Conservation (phyloP, 345 rosid species). For the Populus deltoides region DNA sequence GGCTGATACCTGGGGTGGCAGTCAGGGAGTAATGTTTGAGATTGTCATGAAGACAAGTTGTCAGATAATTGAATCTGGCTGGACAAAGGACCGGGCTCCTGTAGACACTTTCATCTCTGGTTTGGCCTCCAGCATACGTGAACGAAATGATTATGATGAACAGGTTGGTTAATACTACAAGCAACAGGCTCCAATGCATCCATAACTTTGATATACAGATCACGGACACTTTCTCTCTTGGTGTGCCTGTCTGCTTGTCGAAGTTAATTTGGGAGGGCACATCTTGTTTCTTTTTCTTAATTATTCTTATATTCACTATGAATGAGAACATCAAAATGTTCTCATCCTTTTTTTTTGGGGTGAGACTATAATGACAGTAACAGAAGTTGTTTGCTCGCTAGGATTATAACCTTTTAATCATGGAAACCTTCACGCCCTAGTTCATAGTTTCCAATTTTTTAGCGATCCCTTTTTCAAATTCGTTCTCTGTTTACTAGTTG, state of each 20-base stretch:
- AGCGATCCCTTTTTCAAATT: background rate
- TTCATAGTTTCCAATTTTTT: background rate
- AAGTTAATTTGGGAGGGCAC: background rate
- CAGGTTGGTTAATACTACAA: constrained; percentile 51
- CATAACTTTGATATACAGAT: background rate
- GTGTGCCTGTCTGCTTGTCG: background rate
- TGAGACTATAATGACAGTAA: background rate
- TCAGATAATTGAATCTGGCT: constrained; percentile 87
- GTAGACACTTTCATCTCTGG: constrained; percentile 94
- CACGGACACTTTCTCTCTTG: background rate
- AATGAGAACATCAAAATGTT: constrained; percentile 4
- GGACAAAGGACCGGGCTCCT: constrained; percentile 93
- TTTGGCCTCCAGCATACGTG: constrained; percentile 81
- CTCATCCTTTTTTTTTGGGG: background rate
- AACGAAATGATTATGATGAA: constrained; percentile 83
- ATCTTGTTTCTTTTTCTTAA: background rate
- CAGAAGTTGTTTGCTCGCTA: constrained; percentile 2
- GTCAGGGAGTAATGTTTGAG: constrained; percentile 81
- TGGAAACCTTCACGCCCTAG: background rate
- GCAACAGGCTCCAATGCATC: background rate
- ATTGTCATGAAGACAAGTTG: constrained; percentile 75
- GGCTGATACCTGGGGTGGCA: constrained; percentile 79
- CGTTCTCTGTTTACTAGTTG: background rate
- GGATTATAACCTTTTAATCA: constrained; percentile 2
- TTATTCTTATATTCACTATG: background rate